Evolutionary conservation across 2,329 filamentous ascomycete genomes (phyloP).

Genomic region (Pestalotiopsis sp.): DNA sequence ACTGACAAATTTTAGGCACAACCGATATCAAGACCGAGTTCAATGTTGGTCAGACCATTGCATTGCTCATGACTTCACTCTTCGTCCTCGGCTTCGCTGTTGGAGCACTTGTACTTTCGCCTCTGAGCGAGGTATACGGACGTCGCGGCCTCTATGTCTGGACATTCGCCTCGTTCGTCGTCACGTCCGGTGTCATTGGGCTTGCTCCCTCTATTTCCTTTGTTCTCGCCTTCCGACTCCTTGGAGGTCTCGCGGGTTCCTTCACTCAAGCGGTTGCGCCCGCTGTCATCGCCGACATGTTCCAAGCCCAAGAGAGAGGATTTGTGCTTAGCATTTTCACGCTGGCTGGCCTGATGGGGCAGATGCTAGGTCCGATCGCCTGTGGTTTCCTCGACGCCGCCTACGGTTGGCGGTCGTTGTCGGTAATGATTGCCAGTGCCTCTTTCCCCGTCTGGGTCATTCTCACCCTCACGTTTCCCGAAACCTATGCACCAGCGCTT

Average conservation of each 20-base stretch:
- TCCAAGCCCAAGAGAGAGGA: slow-evolving; percentile 15
- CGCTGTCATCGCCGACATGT: slow-evolving; percentile 17
- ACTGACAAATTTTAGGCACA: slow-evolving; percentile 30
- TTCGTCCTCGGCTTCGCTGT: slow-evolving; percentile 32
- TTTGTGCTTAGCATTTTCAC: slow-evolving; percentile 17
- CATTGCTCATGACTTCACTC: slow-evolving; percentile 34
- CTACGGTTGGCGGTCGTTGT: slow-evolving; percentile 21
- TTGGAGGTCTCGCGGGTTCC: slow-evolving; percentile 15
- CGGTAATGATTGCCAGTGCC: slow-evolving; percentile 19
- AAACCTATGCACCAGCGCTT: slow-evolving; percentile 32
- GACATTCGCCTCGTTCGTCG: slow-evolving; percentile 14
- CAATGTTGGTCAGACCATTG: slow-evolving; percentile 38
- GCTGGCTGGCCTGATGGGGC: slow-evolving; percentile 22
- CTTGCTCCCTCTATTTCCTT: slow-evolving; percentile 12
- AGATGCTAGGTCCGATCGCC: slow-evolving; percentile 22
- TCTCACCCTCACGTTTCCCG: slow-evolving; percentile 23
- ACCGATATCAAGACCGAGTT: slow-evolving; percentile 40
- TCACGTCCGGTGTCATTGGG: slow-evolving; percentile 12
- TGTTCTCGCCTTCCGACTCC: slow-evolving; percentile 14
- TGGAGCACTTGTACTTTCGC: slow-evolving; percentile 32
- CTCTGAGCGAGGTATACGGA: slow-evolving; percentile 33
- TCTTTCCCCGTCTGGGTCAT: slow-evolving; percentile 16
- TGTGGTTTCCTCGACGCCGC: slow-evolving; percentile 22
- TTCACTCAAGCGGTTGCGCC: slow-evolving; percentile 17
- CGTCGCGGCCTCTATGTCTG: slow-evolving; percentile 20